Evolutionary conservation across 331 rosid genomes (phyloP).

Genomic region (Pyrus hybrid): DNA sequence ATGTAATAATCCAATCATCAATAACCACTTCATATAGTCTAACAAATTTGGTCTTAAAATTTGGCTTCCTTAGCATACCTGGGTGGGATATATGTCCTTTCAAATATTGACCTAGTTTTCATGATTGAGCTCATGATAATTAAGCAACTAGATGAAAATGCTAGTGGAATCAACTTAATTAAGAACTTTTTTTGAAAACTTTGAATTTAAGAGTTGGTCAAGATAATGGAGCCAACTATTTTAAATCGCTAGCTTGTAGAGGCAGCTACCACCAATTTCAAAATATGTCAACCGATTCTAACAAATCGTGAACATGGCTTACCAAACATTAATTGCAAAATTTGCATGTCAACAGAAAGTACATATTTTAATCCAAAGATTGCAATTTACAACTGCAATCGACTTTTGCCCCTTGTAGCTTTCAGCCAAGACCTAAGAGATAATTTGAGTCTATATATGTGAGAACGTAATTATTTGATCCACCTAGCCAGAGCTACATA

Average conservation of each 20-base stretch:
- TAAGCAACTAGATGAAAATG: background rate
- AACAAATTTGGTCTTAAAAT: no score
- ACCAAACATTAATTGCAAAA: constrained; percentile 26
- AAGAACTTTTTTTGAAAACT: background rate
- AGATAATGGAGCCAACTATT: constrained; percentile 18
- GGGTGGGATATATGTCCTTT: no score
- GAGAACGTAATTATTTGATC: background rate
- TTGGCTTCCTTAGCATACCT: no score
- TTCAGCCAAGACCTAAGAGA: background rate
- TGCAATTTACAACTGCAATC: constrained; percentile 35
- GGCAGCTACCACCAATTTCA: constrained; percentile 20
- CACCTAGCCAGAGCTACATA: background rate
- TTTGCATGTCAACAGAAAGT: constrained; percentile 31
- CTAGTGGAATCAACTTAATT: background rate
- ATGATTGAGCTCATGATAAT: background rate
- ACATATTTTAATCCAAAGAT: constrained; percentile 6
- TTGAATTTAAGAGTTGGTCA: constrained; percentile 13
- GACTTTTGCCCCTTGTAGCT: background rate
- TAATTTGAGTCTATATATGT: background rate
- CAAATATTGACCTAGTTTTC: background rate
- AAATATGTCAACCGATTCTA: constrained; percentile 44
- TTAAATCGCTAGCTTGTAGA: constrained; percentile 22
- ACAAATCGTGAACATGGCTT: constrained; percentile 41
- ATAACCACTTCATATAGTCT: no score
- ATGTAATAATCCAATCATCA: no score